Base-by-base conservation (phyloP, 2,329 filamentous ascomycete genomes). In the Aspergillus novoparasiticus region DNA sequence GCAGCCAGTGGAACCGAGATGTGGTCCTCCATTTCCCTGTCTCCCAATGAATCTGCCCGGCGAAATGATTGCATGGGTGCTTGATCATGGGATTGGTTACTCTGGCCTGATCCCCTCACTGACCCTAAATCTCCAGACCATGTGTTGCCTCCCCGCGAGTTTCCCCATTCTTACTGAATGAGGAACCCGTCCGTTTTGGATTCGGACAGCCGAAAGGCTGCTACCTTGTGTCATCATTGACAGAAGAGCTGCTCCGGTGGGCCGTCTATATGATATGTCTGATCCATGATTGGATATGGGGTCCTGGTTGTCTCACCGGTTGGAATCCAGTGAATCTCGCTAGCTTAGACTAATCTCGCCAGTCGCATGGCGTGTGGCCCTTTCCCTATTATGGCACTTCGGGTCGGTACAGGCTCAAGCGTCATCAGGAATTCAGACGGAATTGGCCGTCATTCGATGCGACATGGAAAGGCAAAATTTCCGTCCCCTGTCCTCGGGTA, bases 1-100 rank as follows among this genome's bases (percentile, higher is more conserved):
- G 58, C 63, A 68, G 66, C 61, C 59, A 62, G 58, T 36, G 46
- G 34, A 48, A 55, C 58, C 60, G 56, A 62, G 26, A 21, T 34
- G 55, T 51, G 50, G 48, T 59, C 45, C 53, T 28, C 48, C 19
- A 28, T 59, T 11, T 26, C 45, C 28, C 46, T 14, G 34, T 58
- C 28, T 53, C 36, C 60, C 45, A 34, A 50, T 54, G 21, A 16
- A 26, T 51, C 43, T 26, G 28, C 14, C 19, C 48, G n/a, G 34
- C 48, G 12, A 19, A 16, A 16, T 32, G 28, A 50, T 39, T 39
- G 32, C 55, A 58, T 54, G 48, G 36, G 19, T 16, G 10, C n/a
- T n/a, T 30, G 6, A 21, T 60, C 50, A 55, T 60, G 28, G 50
- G 50, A 41, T 43, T 39, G 41, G 46, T 39, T 34, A 34, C 34